Base-by-base conservation (phyloP, 768 basidiomycete species). In the Russula abietina region DNA sequence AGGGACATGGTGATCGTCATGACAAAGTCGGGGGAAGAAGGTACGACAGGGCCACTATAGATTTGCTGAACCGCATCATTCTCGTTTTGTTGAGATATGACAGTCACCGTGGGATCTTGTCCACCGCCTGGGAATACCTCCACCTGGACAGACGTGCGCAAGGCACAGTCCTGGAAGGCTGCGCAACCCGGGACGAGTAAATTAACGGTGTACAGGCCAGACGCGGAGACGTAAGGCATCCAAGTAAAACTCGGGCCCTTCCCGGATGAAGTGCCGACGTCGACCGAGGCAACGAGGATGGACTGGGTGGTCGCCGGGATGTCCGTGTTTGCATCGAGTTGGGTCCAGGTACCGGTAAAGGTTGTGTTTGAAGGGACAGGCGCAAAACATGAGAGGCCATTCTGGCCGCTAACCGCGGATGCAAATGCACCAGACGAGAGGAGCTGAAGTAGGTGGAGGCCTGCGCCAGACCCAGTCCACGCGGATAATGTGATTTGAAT, bases 371-470 rank as follows among this genome's bases (percentile, higher is more conserved):
- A 93, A 1, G 89, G 77, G 61, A 78, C 81, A 1, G 91, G 86
- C 1, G 91, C 85, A 70, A 87, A 93, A 71, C 93, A 94, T 1
- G 90, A 89, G 45, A 77, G 70, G 4, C 74, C 75, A 69, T 94
- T 91, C 57, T 85, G 78, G 17, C 70, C 70, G 55, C 75, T 71
- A 59, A 90, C 74, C 1, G 92, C 83, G 1, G 92, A 93, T 14
- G 88, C 91, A 69, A 90, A 95, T 17, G 94, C 89, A 62, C 96
- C 97, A 19, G 91, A 87, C 3, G 93, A 94, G 22, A 99, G 83
- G 17, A 98, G 78, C 70, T 98, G 93, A n/a, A 98, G 72, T 55
- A 97, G 79, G 72, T 96, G 93, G 38, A 99, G 75, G 48, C 95
- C 97, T 4, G 91, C 83, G 9, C 85, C 83, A 10, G 78, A 74